Base-by-base conservation (phyloP, 208 protist species). In the Leishmania martiniquensis region DNA sequence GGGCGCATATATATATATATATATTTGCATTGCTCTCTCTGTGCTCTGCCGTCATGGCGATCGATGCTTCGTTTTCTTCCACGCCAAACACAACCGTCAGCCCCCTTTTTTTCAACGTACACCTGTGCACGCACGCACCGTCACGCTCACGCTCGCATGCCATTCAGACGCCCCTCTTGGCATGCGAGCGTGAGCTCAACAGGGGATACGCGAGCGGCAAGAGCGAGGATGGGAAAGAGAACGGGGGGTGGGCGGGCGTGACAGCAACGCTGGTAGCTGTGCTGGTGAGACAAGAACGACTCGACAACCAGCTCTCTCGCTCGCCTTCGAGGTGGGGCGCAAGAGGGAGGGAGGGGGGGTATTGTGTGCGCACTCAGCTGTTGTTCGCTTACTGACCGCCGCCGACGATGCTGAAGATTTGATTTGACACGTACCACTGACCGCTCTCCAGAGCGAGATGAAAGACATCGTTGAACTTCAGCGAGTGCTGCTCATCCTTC, bases 391-490 rank as follows among this genome's bases (percentile, higher is more conserved):
- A 94, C 63, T 91, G 90, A 37, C 89, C 93, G 52, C 93, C 93
- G 59, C 91, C 93, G 67, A 97, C 86, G 65, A 97, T 93, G 78
- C 93, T 92, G 75, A 97, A 97, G 63, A 97, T 87, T 55, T 97
- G 94, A 77, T 97, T 97, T 6, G 89, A 88, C 60, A 97, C 87
- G 77, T 90, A 96, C 90, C 89, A 97, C 89, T 96, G 90, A 0
- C 81, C 87, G 39, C 80, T 87, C 1, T 97, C 93, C 49, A 87
- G 82, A 0, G 89, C 91, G 10, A 97, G 78, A 76, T 95, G 88
- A 81, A 97, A 97, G 57, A 95, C 82, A 69, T 97, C 94, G 77
- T 95, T 96, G 78, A 95, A 97, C 86, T 95, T 97, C 59, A 96
- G 85, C 0, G 93, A 86, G 80, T 96, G 90, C 0, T 80, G 59